These are phyloP conservation scores for Penicillium angulare DNA, from an alignment of 495 filamentous ascomycete genomes.

Conservation along the genomic window DNA sequence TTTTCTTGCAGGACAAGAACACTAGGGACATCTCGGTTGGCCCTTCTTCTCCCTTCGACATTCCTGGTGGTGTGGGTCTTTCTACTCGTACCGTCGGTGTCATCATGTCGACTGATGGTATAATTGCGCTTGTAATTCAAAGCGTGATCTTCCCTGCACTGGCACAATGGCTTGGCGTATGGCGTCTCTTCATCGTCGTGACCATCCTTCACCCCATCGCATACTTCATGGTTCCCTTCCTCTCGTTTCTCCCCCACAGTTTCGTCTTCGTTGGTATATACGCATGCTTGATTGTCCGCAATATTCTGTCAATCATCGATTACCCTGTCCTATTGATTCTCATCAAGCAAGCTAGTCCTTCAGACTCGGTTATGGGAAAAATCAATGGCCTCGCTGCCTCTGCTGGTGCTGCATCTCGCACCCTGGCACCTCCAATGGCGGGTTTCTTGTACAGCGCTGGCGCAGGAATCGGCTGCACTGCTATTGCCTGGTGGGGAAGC, in stretches of 20 bases:
- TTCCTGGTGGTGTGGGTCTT: conserved; percentile 73
- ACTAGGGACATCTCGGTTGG: conserved; percentile 21
- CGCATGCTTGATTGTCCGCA: conserved; percentile 65
- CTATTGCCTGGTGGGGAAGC: conserved; percentile 77
- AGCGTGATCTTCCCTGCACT: conserved; percentile 70
- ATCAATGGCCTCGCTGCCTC: conserved; percentile 82
- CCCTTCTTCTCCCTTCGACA: conserved; percentile 46
- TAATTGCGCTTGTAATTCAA: conserved; percentile 78
- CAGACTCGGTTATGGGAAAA: conserved; percentile 63
- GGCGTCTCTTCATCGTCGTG: conserved; percentile 68
- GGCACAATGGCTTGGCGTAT: conserved; percentile 70
- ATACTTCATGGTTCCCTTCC: conserved; percentile 71
- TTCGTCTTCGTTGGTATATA: conserved; percentile 69
- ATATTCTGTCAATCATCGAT: conserved; percentile 71
- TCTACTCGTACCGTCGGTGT: conserved; percentile 71
- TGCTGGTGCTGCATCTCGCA: conserved; percentile 73
- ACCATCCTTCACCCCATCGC: conserved; percentile 72
- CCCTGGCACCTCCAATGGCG: conserved; percentile 71
- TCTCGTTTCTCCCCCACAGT: conserved; percentile 59
- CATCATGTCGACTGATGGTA: conserved; percentile 76
- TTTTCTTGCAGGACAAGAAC: conserved; percentile 74
- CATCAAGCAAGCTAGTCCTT: conserved; percentile 79
- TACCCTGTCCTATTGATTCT: conserved; percentile 80
- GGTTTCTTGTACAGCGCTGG: conserved; percentile 73
- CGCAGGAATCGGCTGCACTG: conserved; percentile 64